A percentile compares a stretch with the other conserved stretches of the same genome.
Conservation (phyloP, 2,329 filamentous ascomycete species). For the Xylaria sp. region DNA sequence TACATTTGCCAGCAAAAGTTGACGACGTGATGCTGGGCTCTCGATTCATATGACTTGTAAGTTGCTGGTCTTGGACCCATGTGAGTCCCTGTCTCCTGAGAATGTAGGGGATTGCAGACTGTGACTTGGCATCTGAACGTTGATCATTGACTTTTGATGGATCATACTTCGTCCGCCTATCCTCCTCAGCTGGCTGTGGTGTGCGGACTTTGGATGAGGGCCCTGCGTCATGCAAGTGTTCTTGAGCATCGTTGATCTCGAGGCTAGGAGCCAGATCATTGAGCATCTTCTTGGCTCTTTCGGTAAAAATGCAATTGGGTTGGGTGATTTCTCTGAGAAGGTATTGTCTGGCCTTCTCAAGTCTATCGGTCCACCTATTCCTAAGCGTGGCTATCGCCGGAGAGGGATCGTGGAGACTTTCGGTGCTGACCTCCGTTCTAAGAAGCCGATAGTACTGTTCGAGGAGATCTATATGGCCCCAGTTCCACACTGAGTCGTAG, state of each 20-base stretch:
- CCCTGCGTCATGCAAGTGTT: neutral
- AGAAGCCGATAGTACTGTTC: constrained; percentile 21
- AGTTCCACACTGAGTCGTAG: constrained; percentile 27
- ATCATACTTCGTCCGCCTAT: neutral
- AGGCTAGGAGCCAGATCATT: constrained; percentile 1
- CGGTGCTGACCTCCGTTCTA: neutral
- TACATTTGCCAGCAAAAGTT: constrained; percentile 17
- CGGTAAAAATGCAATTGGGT: neutral
- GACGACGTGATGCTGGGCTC: neutral
- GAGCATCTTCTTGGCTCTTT: constrained; percentile 11
- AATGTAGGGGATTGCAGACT: constrained; percentile 13
- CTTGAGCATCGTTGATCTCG: neutral
- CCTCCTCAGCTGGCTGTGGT: neutral
- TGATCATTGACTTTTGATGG: neutral
- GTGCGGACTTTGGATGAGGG: neutral
- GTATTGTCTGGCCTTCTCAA: constrained; percentile 18
- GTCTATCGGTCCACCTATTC: constrained; percentile 13
- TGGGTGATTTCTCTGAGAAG: constrained; percentile 12
- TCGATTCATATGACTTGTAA: constrained; percentile 12
- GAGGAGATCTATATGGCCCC: constrained; percentile 22
- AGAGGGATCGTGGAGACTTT: constrained; percentile 3
- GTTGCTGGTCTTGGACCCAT: constrained; percentile 15
- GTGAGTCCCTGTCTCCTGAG: constrained; percentile 14
- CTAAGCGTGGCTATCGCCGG: constrained; percentile 8
- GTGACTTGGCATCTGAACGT: neutral